Conservation (phyloP, 2,329 filamentous ascomycete genomes). For the Aspergillus pseudoviridinutans region DNA sequence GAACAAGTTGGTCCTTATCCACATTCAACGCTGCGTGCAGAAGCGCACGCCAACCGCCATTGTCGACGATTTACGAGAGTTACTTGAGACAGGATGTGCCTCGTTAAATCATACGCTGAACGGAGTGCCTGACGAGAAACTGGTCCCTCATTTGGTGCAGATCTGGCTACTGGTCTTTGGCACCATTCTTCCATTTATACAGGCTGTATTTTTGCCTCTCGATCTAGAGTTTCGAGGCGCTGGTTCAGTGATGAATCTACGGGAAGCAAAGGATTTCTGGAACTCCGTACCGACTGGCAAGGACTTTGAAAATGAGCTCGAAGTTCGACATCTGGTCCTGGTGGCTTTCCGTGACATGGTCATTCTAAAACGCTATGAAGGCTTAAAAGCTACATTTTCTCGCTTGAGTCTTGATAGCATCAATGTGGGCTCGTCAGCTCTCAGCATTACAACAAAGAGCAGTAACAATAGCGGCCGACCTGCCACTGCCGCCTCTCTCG, state of each 20-base stretch:
- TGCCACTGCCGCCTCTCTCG: conserved; percentile 70
- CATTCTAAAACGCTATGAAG: conserved; percentile 83
- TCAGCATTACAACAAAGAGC: conserved; percentile 40
- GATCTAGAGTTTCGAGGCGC: conserved; percentile 89
- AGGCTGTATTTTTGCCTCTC: conserved; percentile 88
- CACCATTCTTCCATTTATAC: conserved; percentile 84
- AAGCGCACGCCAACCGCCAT: conserved; percentile 56
- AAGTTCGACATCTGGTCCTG: conserved; percentile 84
- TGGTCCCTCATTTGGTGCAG: conserved; percentile 88
- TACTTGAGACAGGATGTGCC: conserved; percentile 69
- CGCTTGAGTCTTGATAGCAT: conserved; percentile 80
- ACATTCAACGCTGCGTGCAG: conserved; percentile 60
- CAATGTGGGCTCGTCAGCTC: conserved; percentile 47
- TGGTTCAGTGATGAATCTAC: conserved; percentile 70
- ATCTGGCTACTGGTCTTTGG: conserved; percentile 94
- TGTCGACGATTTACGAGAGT: conserved; percentile 60
- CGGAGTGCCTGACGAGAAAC: conserved; percentile 73
- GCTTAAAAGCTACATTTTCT: conserved; percentile 84
- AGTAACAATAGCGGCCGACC: conserved; percentile 53
- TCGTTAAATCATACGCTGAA: conserved; percentile 80
- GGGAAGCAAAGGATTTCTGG: conserved; percentile 89
- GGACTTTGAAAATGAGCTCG: conserved; percentile 58
- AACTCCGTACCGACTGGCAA: conserved; percentile 59
- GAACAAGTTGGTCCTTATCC: conserved; percentile 59
- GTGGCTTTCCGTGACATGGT: conserved; percentile 84